Conservation (phyloP, 164 flowering plant genomes). For the Magnolia changhungtana region DNA sequence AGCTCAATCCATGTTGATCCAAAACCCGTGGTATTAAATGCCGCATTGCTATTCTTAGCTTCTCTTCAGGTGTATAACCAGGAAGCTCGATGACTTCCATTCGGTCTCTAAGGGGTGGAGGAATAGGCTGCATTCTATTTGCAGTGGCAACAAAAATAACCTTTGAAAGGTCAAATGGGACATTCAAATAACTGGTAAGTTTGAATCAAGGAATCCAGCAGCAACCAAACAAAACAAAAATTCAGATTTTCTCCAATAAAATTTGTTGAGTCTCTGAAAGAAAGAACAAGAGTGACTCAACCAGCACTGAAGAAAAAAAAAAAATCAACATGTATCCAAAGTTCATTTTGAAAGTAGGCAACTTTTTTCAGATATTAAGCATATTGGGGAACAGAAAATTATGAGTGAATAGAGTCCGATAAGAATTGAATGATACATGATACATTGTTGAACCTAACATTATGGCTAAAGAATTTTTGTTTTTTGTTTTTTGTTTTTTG, state of each 20-base stretch:
- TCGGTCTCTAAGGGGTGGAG: constrained; percentile 91
- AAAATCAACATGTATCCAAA: too few relatives aligned
- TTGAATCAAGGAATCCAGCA: constrained; percentile 46
- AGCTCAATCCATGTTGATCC: constrained; percentile 90
- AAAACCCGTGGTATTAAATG: constrained; percentile 94
- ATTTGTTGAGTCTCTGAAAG: background rate
- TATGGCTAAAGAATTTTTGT: background rate
- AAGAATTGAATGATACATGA: background rate
- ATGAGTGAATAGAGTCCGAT: background rate
- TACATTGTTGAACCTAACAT: background rate
- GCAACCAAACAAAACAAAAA: too few relatives aligned
- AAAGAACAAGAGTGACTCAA: too few relatives aligned
- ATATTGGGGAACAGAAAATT: background rate
- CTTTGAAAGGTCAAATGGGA: constrained; percentile 96
- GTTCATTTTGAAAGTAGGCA: too few relatives aligned
- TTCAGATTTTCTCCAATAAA: background rate
- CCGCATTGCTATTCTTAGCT: constrained; percentile 80
- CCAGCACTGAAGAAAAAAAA: too few relatives aligned
- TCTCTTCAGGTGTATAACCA: constrained; percentile 98
- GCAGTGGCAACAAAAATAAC: constrained; percentile 97
- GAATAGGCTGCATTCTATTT: constrained; percentile 86
- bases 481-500: too few relatives aligned
- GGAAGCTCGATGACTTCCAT: constrained; percentile 99
- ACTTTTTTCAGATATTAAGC: too few relatives aligned
- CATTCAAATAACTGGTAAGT: constrained; percentile 83